phyloP scores from a whole-genome alignment of 352 stramenopile genomes.

The Phytophthora hibernalis region DNA sequence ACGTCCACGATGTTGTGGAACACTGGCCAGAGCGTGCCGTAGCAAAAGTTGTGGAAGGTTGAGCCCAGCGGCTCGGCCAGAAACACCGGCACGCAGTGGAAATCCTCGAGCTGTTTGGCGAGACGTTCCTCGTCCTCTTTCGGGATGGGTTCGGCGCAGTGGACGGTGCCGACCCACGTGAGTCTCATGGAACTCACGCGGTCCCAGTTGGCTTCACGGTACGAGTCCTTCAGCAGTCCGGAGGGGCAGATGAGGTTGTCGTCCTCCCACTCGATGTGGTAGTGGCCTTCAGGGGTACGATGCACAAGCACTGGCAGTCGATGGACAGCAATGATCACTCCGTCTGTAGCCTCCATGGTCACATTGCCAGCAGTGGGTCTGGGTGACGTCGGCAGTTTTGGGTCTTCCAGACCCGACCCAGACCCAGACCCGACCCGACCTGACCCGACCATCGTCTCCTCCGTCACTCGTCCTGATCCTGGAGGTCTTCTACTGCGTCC shows the following conservation, averaged over 20 bases:
- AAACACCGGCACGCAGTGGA: conserved; percentile 98
- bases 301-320: conserved; percentile 95
- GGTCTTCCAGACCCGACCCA: conserved; percentile 19
- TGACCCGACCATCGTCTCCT: conserved; percentile 36
- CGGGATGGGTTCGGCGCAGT: conserved; percentile 78
- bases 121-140: conserved; percentile 86
- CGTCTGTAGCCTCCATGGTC: conserved; percentile 94
- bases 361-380: conserved; percentile 49
- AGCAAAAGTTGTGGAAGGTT: conserved; percentile 96
- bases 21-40: conserved; percentile 97
- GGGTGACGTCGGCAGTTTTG: conserved; percentile 59
- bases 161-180: conserved; percentile 87
- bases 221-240: conserved; percentile 77
- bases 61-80: conserved; percentile 84
- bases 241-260: conserved; percentile 90
- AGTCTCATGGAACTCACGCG: conserved; percentile 80
- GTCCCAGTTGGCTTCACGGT: conserved; percentile 66
- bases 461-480: conserved; percentile 38
- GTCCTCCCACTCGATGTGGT: conserved; percentile 89
- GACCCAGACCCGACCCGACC: conserved; percentile 9
- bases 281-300: conserved; percentile 66
- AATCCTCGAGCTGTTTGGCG: conserved; percentile 80
- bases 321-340: conserved; percentile 97
- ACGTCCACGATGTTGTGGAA: conserved; percentile 99
- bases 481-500: conserved; percentile 14